Base-by-base conservation (phyloP, 768 basidiomycete genomes). In the Psilocybe tampanensis region DNA sequence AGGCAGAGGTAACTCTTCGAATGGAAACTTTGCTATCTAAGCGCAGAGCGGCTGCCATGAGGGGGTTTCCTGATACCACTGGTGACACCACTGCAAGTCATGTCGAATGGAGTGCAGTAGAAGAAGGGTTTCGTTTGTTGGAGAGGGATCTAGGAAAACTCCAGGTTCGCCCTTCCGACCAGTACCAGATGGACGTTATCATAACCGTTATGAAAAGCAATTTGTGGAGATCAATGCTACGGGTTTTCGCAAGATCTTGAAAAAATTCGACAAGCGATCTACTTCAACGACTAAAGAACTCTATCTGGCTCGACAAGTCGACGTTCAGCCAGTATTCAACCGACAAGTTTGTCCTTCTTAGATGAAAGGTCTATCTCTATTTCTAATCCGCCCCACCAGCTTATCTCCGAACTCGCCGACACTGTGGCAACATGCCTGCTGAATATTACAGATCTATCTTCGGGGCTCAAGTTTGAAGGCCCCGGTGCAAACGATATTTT, bases 311-410 rank as follows among this genome's bases (percentile, higher is more conserved):
- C 86, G 97, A 26, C 97, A 98, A 70, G 95, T 99, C 2, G 97
- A 99, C 63, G 92, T 98, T n/a, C 97, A 98, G 65, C 97, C 95
- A 0, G 94, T 95, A 42, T 98, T 98, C 75, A 95, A 98, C 68
- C 80, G 95, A 74, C 94, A 95, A 78, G 92, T 90, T 54, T 52
- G 18, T 44, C 22, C 82, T n/a, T 53, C 50, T 48, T 47, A 13
- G 49, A 39, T 45, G 47, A 48, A 44, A 23, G 44, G 33, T 51
- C 29, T 21, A n/a, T n/a, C 23, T 26, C 34, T 29, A 42, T 44
- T 49, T 60, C 34, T 58, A 44, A 41, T 45, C n/a, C 15, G 13
- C 22, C 55, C 47, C 57, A 12, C 36, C 53, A 96, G 88, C 90
- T 98, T 68, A 95, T 99, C 53, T 92, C 95, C 54, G 94, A 97